phyloP scores from a whole-genome alignment of 2,329 filamentous ascomycete genomes.

The Fusarium humuli region DNA sequence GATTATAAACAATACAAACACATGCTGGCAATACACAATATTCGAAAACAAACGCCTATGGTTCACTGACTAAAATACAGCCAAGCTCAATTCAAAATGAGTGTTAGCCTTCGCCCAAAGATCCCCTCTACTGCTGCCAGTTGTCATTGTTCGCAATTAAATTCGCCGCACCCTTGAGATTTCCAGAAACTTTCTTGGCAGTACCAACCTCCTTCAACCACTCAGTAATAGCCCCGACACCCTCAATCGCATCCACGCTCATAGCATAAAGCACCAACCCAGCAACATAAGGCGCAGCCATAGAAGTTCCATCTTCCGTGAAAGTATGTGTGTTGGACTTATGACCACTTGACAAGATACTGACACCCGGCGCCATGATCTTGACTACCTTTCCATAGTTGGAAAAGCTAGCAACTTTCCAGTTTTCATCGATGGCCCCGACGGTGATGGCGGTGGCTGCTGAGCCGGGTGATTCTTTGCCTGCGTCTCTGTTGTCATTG shows the following conservation, averaged over 20 bases:
- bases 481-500: constrained; percentile 34
- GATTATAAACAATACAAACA: no score
- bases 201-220: constrained; percentile 13
- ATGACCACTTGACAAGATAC: constrained; percentile 52
- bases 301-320: constrained; percentile 61
- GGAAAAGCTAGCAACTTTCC: constrained; percentile 54
- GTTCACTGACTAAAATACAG: no score
- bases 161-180: constrained; percentile 1
- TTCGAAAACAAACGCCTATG: no score
- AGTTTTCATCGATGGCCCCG: constrained; percentile 48
- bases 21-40: no score
- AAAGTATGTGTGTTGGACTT: constrained; percentile 50
- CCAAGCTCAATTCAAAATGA: background rate
- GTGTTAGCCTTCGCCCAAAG: background rate
- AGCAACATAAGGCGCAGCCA: constrained; percentile 65
- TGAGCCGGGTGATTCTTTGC: constrained; percentile 39
- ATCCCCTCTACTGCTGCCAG: background rate
- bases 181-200: background rate
- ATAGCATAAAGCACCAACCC: constrained; percentile 60
- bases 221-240: constrained; percentile 3
- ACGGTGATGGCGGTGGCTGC: constrained; percentile 45
- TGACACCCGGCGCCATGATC: constrained; percentile 59
- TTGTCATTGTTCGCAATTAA: constrained; percentile 25
- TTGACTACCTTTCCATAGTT: constrained; percentile 61
- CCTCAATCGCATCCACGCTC: constrained; percentile 10